phyloP scores from a whole-genome alignment of 1,139 yeast species.

The Kodamaea anthophila region DNA sequence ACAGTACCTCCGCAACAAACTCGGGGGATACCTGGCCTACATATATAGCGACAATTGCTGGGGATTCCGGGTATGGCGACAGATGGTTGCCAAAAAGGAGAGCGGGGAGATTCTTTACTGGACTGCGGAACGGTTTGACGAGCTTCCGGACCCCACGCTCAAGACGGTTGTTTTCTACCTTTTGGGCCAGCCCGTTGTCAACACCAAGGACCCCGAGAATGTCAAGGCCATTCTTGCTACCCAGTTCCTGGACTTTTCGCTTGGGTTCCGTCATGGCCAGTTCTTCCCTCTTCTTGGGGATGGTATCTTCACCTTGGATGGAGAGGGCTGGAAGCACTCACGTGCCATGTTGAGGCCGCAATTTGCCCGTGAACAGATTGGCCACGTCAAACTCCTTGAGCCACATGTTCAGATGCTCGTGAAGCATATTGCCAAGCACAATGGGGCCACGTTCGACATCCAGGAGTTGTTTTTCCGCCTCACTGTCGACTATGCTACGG shows the following conservation, averaged over 20 bases:
- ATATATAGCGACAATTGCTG: conserved; percentile 5
- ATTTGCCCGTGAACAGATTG: conserved; percentile 51
- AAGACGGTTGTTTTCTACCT: conserved; percentile 22
- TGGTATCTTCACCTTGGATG: conserved; percentile 54
- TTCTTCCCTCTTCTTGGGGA: conserved; percentile 19
- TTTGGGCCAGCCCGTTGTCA: conserved; percentile 22
- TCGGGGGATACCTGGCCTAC: conserved; percentile 4
- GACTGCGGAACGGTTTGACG: conserved; percentile 3
- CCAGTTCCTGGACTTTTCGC: conserved; percentile 19
- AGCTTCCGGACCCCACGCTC: conserved; percentile 1
- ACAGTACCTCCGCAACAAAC: conserved; percentile 3
- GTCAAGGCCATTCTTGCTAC: conserved; percentile 22
- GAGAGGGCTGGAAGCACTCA: conserved; percentile 53
- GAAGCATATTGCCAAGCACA: conserved; percentile 23
- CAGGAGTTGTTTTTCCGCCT: conserved; percentile 36
- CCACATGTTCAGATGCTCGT: conserved; percentile 38
- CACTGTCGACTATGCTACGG: conserved; percentile 39
- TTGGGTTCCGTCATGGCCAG: conserved; percentile 19
- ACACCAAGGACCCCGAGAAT: conserved; percentile 19
- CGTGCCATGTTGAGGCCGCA: conserved; percentile 56
- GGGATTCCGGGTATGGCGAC: conserved; percentile 9
- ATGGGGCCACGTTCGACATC: conserved; percentile 24
- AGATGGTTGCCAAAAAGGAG: conserved; percentile 7
- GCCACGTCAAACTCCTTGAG: conserved; percentile 44
- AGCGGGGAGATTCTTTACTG: conserved; percentile 11